Percentiles rank a stretch among this genome's conserved stretches.
phyloP scores from a whole-genome alignment of 1,284 basidiomycete species.

The Microbotryum silenes-acaulis region DNA sequence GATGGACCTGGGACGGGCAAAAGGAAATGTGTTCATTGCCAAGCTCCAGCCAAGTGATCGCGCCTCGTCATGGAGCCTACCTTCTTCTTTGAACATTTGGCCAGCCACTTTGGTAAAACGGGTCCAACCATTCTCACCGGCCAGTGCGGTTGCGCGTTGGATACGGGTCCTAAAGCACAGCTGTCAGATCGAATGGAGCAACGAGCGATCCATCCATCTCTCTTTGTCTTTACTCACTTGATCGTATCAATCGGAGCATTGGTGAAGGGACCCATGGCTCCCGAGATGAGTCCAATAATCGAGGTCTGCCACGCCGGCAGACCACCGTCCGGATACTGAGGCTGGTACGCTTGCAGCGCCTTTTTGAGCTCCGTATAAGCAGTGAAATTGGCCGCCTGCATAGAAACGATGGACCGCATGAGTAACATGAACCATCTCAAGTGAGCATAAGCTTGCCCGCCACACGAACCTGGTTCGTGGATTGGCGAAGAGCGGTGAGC shows the following conservation, averaged over 20 bases:
- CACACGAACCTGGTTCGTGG: constrained; percentile 84
- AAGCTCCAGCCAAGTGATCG: constrained; percentile 67
- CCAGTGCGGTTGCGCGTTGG: constrained; percentile 72
- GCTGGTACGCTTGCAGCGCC: constrained; percentile 65
- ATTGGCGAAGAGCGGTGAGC: constrained; percentile 81
- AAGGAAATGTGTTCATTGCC: background rate
- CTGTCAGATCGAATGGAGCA: background rate
- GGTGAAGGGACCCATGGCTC: constrained; percentile 59
- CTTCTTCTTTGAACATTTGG: constrained; percentile 92
- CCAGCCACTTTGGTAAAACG: constrained; percentile 69
- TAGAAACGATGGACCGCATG: background rate
- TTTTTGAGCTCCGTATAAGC: constrained; percentile 96
- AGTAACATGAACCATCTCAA: background rate
- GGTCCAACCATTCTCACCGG: constrained; percentile 64
- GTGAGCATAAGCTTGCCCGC: background rate
- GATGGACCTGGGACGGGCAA: background rate
- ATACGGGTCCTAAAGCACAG: constrained; percentile 31
- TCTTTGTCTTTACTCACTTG: constrained; percentile 22
- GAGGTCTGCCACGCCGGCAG: constrained; percentile 94
- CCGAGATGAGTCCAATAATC: constrained; percentile 86
- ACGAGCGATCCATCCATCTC: background rate
- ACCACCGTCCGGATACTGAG: constrained; percentile 51
- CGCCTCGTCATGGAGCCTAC: constrained; percentile 36
- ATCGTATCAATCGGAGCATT: constrained; percentile 37
- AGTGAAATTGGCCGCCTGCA: constrained; percentile 86